Percentiles rank a stretch among this genome's conserved stretches.
These are phyloP conservation scores for Lactarius indigo DNA, from an alignment of 768 basidiomycete genomes.

Conservation along the genomic window DNA sequence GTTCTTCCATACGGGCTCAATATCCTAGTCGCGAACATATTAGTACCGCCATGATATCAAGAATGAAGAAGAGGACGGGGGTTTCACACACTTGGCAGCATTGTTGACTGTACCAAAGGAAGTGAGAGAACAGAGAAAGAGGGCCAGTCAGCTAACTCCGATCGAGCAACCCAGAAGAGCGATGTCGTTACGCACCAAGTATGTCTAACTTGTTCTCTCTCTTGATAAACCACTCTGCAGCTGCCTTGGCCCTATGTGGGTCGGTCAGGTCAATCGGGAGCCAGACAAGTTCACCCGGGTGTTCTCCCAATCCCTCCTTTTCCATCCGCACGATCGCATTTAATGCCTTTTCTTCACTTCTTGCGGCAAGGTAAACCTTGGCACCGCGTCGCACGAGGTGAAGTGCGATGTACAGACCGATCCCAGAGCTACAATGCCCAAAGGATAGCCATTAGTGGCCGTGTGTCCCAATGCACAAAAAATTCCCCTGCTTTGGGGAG, in stretches of 20 bases:
- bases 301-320: conserved; percentile 32
- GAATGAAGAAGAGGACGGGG: too few species aligned
- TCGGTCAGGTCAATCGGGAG: conserved; percentile 41
- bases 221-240: conserved; percentile 37
- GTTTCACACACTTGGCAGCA: conserved; percentile 42
- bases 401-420: conserved; percentile 23
- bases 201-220: conserved; percentile 45
- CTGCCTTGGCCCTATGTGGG: conserved; percentile 33
- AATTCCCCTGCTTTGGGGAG: not conserved
- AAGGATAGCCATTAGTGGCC: not conserved
- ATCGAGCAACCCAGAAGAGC: not conserved
- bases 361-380: conserved; percentile 38
- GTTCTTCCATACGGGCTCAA: conserved; percentile 15
- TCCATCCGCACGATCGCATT: conserved; percentile 36
- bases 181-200: conserved; percentile 36
- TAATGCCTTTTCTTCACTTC: conserved; percentile 33
- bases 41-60: not conserved
- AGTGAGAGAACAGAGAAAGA: not conserved
- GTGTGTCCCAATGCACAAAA: not conserved
- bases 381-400: conserved; percentile 42
- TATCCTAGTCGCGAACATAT: conserved; percentile 11
- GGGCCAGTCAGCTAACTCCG: not conserved
- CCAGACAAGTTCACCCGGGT: conserved; percentile 35
- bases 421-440: conserved; percentile 12
- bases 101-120: conserved; percentile 44